Evolutionary conservation across 108 stramenopile species (phyloP), one percentile per base, ranked within the genome.

Genomic region (Mediolabrus comicus): DNA sequence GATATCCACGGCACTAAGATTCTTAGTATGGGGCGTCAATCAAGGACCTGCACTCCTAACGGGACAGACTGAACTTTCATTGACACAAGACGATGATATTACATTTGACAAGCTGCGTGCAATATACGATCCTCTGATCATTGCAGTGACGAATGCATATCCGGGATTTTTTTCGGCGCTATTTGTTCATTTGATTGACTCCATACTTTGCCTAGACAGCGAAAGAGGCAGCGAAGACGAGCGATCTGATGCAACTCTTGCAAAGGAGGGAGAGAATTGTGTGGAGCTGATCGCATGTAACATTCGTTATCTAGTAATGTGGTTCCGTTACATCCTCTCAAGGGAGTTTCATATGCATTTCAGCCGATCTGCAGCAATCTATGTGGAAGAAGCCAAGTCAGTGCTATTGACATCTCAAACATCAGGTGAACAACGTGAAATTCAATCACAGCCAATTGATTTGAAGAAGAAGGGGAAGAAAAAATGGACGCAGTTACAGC

Each of bases 131-230:
- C 81, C 86, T 7, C 60, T 90, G 19, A 38, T 92, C 11, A 56
- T 79, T 56, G 58, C 74, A 2, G 27, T 89, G 22, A 63, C 73
- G 3, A 69, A 63, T 31, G 53, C 56, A 14, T 93, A 88, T 75
- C 87, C 92, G 41, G 92, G 92, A 51, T 90, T 93, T 32, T 29
- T 80, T 10, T 13, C 73, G 11, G 66, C 78, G 2, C 58, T 93
- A 22, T 62, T 89, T 54, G 76, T 85, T 1, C 83, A 90, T 62
- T 41, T 93, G 72, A 69, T 90, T 17, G 89, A 90, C 64, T 85
- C 57, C 60, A 67, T 90, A 28, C 58, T 93, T 34, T 71, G 74
- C 9, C 70, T 82, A 39, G 84, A 85, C 54, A 13, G 72, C 59
- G 16, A 67, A 17, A 38, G 30, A 51, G 17, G 16, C 30, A 36